phyloP scores from a whole-genome alignment of 2,329 filamentous ascomycete species.

The Penicillium brasilianum region DNA sequence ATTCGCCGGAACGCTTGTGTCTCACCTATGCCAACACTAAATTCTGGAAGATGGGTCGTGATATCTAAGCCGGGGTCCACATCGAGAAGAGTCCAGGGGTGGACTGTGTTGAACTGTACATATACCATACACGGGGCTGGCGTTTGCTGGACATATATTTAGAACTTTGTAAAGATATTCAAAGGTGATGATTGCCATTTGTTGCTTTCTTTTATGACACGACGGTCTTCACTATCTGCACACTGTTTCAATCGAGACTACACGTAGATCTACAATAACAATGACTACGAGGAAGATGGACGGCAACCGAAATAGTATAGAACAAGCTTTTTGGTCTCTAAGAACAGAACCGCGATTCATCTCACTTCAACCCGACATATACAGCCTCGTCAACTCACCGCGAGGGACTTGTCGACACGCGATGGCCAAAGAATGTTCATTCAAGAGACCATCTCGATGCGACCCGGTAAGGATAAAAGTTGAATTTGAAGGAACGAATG shows the following conservation, averaged over 20 bases:
- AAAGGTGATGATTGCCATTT: neutral
- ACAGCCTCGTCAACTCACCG: conserved; percentile 15
- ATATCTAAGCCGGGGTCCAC: conserved; percentile 28
- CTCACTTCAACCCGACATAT: conserved; percentile 26
- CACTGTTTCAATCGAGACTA: no score
- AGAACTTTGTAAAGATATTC: neutral
- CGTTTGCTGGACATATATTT: neutral
- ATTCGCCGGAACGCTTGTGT: conserved; percentile 35
- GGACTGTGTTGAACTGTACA: neutral
- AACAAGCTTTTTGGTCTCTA: conserved; percentile 30
- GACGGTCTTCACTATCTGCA: no score
- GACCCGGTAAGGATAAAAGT: conserved; percentile 14
- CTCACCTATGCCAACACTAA: conserved; percentile 50
- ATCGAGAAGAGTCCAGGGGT: neutral
- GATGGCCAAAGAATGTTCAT: conserved; percentile 6
- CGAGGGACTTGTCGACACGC: conserved; percentile 15
- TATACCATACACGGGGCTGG: neutral
- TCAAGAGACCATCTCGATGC: conserved; percentile 12
- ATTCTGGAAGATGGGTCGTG: conserved; percentile 49
- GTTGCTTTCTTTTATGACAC: neutral
- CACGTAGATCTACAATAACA: no score
- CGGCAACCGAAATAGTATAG: conserved; percentile 15
- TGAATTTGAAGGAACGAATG: conserved; percentile 2
- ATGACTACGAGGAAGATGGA: neutral
- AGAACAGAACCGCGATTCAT: conserved; percentile 27